These are phyloP conservation scores for Annulohypoxylon stygium DNA, from an alignment of 495 filamentous ascomycete species.

Conservation along the genomic window DNA sequence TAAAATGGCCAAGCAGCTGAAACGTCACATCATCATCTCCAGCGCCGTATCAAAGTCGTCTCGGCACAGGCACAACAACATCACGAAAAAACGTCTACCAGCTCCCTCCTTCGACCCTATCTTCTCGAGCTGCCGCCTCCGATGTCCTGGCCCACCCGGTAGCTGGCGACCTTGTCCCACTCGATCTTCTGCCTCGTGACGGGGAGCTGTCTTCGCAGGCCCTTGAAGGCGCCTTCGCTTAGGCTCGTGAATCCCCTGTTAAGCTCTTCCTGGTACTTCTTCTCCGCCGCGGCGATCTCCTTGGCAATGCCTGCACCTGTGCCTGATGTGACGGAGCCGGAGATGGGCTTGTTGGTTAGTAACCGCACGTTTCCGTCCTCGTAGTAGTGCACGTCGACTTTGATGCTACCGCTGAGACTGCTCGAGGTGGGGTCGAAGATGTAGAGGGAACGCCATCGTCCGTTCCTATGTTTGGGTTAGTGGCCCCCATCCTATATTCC, in stretches of 20 bases:
- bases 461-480: constrained; percentile 73
- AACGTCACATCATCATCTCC: neutral
- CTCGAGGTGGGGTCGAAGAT: constrained; percentile 74
- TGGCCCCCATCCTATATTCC: neutral
- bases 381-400: constrained; percentile 98
- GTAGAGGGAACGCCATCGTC: constrained; percentile 93
- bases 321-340: constrained; percentile 67
- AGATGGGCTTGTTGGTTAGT: constrained; percentile 82
- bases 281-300: constrained; percentile 82
- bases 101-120: constrained; percentile 42
- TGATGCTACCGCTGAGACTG: constrained; percentile 74
- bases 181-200: constrained; percentile 99
- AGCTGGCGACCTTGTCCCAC: constrained; percentile 99
- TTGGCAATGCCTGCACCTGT: constrained; percentile 77
- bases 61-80: neutral
- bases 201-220: constrained; percentile 89
- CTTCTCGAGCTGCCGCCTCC: constrained; percentile 66
- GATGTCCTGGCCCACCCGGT: constrained; percentile 83
- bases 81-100: constrained; percentile 9
- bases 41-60: constrained; percentile 9
- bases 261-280: constrained; percentile 94
- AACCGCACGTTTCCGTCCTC: constrained; percentile 98
- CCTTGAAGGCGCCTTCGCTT: constrained; percentile 95
- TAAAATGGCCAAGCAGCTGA: constrained; percentile 18
- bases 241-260: constrained; percentile 89